Percentiles rank a stretch among this genome's conserved stretches.
These are phyloP conservation scores for Xylariaceae sp. DNA, from an alignment of 2,329 filamentous ascomycete species.

Conservation along the genomic window DNA sequence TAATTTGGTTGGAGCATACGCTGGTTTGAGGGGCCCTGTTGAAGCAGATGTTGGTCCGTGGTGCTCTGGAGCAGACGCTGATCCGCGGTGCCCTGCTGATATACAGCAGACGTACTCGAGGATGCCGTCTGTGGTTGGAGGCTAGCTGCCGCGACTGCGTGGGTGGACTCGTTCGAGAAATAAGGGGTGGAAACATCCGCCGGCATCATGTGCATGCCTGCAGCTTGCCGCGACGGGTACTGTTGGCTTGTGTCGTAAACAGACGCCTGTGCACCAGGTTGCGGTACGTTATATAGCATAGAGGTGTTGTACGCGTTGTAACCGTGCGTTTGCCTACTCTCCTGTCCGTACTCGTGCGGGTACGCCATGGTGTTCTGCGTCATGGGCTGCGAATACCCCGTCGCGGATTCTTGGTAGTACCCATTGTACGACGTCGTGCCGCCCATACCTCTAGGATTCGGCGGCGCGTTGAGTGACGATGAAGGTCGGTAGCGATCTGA, in stretches of 20 bases:
- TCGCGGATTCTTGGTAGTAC: slow-evolving; percentile 53
- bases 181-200: slow-evolving; percentile 66
- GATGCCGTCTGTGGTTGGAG: slow-evolving; percentile 47
- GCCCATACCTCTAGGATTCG: slow-evolving; percentile 47
- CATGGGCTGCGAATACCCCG: slow-evolving; percentile 52
- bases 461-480: slow-evolving; percentile 44
- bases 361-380: slow-evolving; percentile 47
- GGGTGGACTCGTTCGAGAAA: slow-evolving; percentile 63
- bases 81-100: slow-evolving; percentile 56
- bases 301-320: slow-evolving; percentile 58
- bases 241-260: slow-evolving; percentile 72
- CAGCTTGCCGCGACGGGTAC: slow-evolving; percentile 70
- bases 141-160: slow-evolving; percentile 51
- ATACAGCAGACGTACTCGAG: slow-evolving; percentile 54
- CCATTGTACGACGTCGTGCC: slow-evolving; percentile 52
- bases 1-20: slow-evolving; percentile 51
- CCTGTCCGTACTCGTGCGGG: slow-evolving; percentile 60
- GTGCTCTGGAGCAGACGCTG: slow-evolving; percentile 45
- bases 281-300: slow-evolving; percentile 75
- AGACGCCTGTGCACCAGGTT: slow-evolving; percentile 54
- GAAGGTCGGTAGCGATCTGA: slow-evolving; percentile 48
- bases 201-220: slow-evolving; percentile 70
- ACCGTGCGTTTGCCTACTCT: slow-evolving; percentile 50
- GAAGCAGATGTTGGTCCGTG: slow-evolving; percentile 43
- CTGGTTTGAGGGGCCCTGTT: slow-evolving; percentile 52